Conservation (phyloP, 192 early-diverging fungal species). For the Coemansia sp. region DNA sequence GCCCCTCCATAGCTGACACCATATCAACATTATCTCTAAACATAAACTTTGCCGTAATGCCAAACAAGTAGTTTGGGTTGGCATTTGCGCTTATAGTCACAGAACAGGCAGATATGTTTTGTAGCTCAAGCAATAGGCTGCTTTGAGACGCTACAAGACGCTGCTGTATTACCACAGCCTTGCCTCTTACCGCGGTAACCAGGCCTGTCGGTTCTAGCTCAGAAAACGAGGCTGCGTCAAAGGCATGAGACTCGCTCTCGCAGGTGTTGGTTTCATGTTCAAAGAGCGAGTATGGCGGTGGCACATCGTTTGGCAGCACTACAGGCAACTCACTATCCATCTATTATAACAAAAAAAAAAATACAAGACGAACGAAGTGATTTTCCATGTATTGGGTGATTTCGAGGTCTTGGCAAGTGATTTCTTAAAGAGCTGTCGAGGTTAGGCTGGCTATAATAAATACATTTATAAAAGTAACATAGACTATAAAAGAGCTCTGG, state of each 20-base stretch:
- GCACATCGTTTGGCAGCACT: conserved; percentile 3
- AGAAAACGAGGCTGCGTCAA: too few species aligned
- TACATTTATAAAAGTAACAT: not conserved
- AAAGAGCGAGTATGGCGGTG: conserved; percentile 27
- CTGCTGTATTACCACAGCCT: too few species aligned
- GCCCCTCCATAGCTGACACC: not conserved
- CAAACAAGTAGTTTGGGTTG: conserved; percentile 5
- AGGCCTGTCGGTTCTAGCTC: too few species aligned
- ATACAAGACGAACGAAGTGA: too few species aligned
- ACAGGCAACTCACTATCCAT: not conserved
- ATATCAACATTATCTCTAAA: not conserved
- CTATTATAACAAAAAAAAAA: not conserved
- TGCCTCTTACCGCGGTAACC: too few species aligned
- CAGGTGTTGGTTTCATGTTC: not conserved
- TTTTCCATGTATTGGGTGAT: too few species aligned
- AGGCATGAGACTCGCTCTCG: too few species aligned
- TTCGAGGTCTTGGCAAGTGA: not conserved
- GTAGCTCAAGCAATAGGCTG: too few species aligned
- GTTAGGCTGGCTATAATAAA: not conserved
- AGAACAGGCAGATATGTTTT: too few species aligned
- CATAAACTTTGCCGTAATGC: conserved; percentile 1
- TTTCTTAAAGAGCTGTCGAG: not conserved
- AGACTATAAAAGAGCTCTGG: conserved; percentile 7
- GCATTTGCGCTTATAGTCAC: conserved; percentile 3
- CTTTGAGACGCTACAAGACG: too few species aligned